Evolutionary conservation across 179 eudicot species (phyloP), one percentile per base, ranked within the genome.

Genomic region (Vitellaria paradoxa): DNA sequence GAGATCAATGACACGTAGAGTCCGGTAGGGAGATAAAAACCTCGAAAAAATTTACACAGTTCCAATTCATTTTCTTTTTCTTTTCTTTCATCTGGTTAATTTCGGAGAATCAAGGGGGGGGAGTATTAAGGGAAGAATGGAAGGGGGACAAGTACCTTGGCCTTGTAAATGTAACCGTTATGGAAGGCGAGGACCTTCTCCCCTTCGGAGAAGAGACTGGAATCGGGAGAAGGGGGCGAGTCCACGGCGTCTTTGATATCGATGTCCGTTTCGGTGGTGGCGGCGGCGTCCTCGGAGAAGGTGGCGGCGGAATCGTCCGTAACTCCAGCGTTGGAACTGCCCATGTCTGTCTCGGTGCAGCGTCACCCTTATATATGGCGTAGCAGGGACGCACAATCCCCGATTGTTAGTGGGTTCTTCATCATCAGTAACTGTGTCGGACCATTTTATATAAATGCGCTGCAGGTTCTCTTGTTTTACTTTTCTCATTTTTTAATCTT

Each of bases 181-280:
- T 76, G 76, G 73, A 1, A 80, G 21, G 83, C 83, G 53, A 80
- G 76, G 72, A 80, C 83, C 53, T 53, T 76, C 64, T 80, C 83
- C 15, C 72, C 80, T 37, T 61, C 42, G 14, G 73, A 52, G 57
- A 63, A 80, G 50, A 50, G 76, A 30, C 62, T 37, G 45, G 47
- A 53, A 63, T 49, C 77, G 26, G 77, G 9, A 37, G 69, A 55
- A 65, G 46, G 24, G 17, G 64, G 21, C 20, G 81, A 79, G 9
- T 73, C 42, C 53, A 21, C 71, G 42, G 45, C 59, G 15, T 17
- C 26, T 23, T 66, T n/a, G 72, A 49, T 24, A 30, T 70, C 62
- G 47, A 57, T 21, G 65, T 79, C 78, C 13, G 74, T 68, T 1
- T 60, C 79, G 46, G 76, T 62, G 40, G 60, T 64, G 60, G 60